Conservation (phyloP, 306 rosid species). For the Fagus sylvatica region DNA sequence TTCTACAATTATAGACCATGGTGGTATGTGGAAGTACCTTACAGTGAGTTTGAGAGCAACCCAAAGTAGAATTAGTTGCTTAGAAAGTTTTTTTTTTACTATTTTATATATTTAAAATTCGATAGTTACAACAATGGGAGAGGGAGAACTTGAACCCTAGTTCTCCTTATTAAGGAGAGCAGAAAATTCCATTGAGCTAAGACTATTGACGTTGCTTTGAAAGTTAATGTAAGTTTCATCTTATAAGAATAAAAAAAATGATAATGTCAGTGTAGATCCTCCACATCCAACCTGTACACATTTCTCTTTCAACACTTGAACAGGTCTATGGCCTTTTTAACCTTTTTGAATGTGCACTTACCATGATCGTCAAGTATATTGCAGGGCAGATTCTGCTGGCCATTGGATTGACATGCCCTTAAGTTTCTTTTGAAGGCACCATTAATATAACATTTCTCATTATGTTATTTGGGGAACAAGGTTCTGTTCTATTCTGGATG, state of each 20-base stretch:
- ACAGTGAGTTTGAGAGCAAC: background rate
- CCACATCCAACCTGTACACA: no score
- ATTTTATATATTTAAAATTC: no score
- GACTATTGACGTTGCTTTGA: background rate
- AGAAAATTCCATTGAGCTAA: no score
- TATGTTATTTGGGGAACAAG: background rate
- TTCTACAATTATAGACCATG: conserved; percentile 10
- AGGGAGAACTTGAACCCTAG: no score
- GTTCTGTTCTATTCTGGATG: background rate
- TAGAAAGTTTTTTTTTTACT: no score
- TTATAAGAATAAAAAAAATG: background rate
- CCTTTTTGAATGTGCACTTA: background rate
- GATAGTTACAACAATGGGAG: no score
- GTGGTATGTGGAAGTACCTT: background rate
- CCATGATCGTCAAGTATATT: background rate
- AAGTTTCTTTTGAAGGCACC: background rate
- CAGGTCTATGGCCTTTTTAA: conserved; percentile 12
- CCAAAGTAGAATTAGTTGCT: background rate
- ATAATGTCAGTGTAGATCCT: no score
- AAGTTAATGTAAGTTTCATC: background rate
- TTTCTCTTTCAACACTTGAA: background rate
- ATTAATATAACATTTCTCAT: background rate
- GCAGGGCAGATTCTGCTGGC: background rate
- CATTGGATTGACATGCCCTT: background rate
- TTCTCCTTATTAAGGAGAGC: no score